Evolutionary conservation across 2,329 filamentous ascomycete species (phyloP).

Genomic region (Emergomyces africanus): DNA sequence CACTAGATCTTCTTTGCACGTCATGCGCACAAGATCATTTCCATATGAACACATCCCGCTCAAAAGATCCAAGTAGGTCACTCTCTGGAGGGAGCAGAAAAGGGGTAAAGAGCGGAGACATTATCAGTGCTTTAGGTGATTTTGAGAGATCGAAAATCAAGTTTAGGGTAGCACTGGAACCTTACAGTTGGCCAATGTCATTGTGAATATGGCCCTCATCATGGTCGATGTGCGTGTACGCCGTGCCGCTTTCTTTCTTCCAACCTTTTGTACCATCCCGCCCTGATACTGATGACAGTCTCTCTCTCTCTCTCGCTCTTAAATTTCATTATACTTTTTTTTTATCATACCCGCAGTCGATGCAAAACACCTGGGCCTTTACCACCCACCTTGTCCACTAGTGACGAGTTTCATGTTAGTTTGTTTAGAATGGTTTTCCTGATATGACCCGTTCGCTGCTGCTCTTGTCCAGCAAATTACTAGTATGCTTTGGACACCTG

Average conservation of each 20-base stretch:
- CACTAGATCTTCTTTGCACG: not conserved
- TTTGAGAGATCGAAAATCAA: not conserved
- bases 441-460: not conserved
- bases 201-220: not conserved
- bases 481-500: not conserved
- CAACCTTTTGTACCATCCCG: not conserved
- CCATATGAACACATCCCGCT: not conserved
- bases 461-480: not conserved
- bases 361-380: not conserved
- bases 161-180: not conserved
- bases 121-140: not conserved
- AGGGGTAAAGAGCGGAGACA: not conserved
- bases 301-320: not conserved
- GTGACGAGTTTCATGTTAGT: not conserved
- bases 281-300: not conserved
- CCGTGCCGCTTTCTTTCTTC: not conserved
- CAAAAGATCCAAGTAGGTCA: not conserved
- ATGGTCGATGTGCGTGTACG: not conserved
- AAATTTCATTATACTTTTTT: not conserved
- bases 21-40: not conserved
- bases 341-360: not conserved
- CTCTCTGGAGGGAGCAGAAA: not conserved
- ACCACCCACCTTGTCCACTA: not conserved
- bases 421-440: no score
- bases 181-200: not conserved